These are phyloP conservation scores for Calonectria leucothoes DNA, from an alignment of 2,329 filamentous ascomycete genomes.

Conservation along the genomic window DNA sequence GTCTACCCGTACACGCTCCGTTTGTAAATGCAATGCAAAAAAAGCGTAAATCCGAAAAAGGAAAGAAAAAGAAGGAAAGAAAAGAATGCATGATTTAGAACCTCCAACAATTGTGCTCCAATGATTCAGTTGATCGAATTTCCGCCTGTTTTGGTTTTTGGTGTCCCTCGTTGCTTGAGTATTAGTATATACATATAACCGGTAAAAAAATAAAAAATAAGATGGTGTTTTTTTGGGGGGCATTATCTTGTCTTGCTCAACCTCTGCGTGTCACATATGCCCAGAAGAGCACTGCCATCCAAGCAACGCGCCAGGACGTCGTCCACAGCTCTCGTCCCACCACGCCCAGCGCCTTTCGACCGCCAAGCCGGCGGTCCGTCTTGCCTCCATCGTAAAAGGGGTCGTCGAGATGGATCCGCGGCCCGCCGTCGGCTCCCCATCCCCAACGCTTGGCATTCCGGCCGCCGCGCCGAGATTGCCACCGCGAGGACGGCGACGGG, in stretches of 20 bases:
- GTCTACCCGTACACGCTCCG: background rate
- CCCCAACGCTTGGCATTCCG: slow-evolving; percentile 51
- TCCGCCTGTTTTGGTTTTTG: slow-evolving; percentile 3
- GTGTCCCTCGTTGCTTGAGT: slow-evolving; percentile 6
- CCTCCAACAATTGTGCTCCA: background rate
- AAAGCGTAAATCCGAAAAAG: background rate
- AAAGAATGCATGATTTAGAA: background rate
- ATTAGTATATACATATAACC: slow-evolving; percentile 9
- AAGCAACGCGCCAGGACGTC: slow-evolving; percentile 71
- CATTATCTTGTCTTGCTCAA: slow-evolving; percentile 47
- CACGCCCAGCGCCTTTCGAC: slow-evolving; percentile 52
- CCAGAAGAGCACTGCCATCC: slow-evolving; percentile 74
- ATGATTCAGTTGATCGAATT: background rate
- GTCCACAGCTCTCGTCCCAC: slow-evolving; percentile 71
- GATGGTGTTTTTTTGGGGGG: no score
- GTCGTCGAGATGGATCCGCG: slow-evolving; percentile 65
- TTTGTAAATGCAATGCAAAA: background rate
- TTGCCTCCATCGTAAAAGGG: slow-evolving; percentile 57
- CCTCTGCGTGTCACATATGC: slow-evolving; percentile 74
- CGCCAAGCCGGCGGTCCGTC: slow-evolving; percentile 38
- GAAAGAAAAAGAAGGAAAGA: background rate
- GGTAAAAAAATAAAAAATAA: background rate
- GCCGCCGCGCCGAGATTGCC: slow-evolving; percentile 42
- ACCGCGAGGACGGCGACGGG: slow-evolving; percentile 31
- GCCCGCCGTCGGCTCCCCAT: slow-evolving; percentile 58